These are phyloP conservation scores for Dioscorea zingiberensis DNA, from an alignment of 106 monocot genomes.

Conservation along the genomic window DNA sequence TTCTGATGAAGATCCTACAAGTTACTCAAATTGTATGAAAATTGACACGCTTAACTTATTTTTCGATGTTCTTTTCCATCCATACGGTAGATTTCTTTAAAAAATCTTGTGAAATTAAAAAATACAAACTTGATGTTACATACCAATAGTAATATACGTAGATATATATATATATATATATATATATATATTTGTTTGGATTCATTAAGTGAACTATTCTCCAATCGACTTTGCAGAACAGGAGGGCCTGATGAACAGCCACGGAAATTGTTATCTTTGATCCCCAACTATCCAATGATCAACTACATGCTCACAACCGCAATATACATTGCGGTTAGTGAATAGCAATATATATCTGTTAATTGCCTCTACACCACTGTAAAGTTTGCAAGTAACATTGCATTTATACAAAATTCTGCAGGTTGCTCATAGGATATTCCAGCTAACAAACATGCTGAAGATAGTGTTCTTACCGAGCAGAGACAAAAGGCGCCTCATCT, in stretches of 20 bases:
- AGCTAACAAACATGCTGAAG: constrained; percentile 53
- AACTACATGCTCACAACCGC: constrained; percentile 82
- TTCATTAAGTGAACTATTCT: background rate
- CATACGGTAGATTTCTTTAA: no score
- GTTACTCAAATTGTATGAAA: no score
- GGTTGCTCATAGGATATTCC: constrained; percentile 31
- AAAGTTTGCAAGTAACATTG: constrained; percentile 42
- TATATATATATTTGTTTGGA: background rate
- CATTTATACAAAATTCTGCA: background rate
- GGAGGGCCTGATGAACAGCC: constrained; percentile 88
- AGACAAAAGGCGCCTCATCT: constrained; percentile 46
- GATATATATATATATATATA: no score
- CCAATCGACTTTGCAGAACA: constrained; percentile 38
- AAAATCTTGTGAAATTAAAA: no score
- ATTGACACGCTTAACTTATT: no score
- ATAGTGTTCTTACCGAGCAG: constrained; percentile 50
- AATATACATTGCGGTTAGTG: constrained; percentile 77
- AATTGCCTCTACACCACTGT: background rate
- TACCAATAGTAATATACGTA: no score
- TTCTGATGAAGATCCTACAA: no score
- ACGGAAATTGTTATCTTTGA: constrained; percentile 87
- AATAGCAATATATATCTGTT: background rate
- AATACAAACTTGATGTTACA: no score
- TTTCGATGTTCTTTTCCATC: no score
- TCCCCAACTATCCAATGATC: constrained; percentile 88